Conservation (phyloP, 129 eudicot species). For the Kitagawia praeruptora region DNA sequence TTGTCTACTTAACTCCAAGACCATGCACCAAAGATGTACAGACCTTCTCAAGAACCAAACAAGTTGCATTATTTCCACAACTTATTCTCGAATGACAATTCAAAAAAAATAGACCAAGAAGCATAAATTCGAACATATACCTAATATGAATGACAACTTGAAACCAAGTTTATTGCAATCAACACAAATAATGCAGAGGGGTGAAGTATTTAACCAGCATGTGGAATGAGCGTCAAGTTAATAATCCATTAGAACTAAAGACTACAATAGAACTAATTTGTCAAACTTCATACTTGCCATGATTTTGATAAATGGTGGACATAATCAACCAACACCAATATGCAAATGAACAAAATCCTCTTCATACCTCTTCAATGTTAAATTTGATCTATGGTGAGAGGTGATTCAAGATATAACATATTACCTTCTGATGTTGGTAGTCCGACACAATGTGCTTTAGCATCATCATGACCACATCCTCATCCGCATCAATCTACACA, state of each 20-base stretch:
- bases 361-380: too few species aligned
- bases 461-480: slow-evolving; percentile 48
- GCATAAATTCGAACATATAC: not conserved
- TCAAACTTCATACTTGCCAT: not conserved
- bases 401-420: slow-evolving; percentile 1
- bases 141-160: not conserved
- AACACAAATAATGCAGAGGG: not conserved
- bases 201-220: not conserved
- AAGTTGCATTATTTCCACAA: not conserved
- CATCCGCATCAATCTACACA: slow-evolving; percentile 62
- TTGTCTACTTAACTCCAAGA: not conserved
- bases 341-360: not conserved
- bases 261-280: not conserved
- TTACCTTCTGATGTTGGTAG: slow-evolving; percentile 76
- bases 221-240: not conserved
- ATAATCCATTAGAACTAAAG: not conserved
- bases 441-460: slow-evolving; percentile 57
- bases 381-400: not conserved
- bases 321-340: not conserved
- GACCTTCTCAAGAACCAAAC: not conserved
- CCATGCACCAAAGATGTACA: not conserved
- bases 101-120: not conserved
- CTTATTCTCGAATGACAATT: not conserved
- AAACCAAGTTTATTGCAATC: not conserved
- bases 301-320: not conserved